Evolutionary conservation across 179 eudicot genomes (phyloP).

Genomic region (Carnegiea gigantea): DNA sequence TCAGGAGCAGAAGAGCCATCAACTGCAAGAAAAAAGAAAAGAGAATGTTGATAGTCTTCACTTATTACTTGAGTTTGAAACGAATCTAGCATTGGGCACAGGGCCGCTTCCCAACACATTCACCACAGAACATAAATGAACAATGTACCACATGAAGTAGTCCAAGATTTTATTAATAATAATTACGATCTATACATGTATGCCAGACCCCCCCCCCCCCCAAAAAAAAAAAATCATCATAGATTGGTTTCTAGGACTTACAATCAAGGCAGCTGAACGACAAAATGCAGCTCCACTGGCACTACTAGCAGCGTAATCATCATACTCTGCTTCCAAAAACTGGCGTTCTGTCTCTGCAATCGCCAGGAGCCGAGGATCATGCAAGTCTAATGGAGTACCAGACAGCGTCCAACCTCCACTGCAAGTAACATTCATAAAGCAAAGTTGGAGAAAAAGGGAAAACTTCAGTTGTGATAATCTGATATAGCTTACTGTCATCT

Average conservation of each 20-base stretch:
- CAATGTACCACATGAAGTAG: neutral
- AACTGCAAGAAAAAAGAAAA: conserved; percentile 44
- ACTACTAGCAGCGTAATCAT: conserved; percentile 74
- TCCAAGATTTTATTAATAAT: neutral
- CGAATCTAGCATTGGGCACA: neutral
- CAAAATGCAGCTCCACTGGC: conserved; percentile 92
- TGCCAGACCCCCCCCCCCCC: neutral
- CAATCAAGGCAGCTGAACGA: conserved; percentile 85
- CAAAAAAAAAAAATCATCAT: neutral
- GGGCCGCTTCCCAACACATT: neutral
- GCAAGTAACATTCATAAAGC: conserved; percentile 23
- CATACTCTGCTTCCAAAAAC: conserved; percentile 82
- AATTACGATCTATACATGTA: neutral
- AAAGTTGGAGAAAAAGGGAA: neutral
- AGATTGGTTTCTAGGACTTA: conserved; percentile 39
- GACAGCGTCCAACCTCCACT: conserved; percentile 95
- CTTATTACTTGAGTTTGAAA: neutral
- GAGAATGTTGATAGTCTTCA: neutral
- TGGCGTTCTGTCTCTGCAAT: conserved; percentile 92
- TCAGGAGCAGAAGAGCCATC: conserved; percentile 84
- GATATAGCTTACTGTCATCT: neutral
- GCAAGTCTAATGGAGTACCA: conserved; percentile 76
- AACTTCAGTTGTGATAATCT: neutral
- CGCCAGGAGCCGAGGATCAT: conserved; percentile 84
- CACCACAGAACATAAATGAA: neutral